These are phyloP conservation scores for Kazachstania africana DNA, from an alignment of 805 yeast species.

Conservation along the genomic window DNA sequence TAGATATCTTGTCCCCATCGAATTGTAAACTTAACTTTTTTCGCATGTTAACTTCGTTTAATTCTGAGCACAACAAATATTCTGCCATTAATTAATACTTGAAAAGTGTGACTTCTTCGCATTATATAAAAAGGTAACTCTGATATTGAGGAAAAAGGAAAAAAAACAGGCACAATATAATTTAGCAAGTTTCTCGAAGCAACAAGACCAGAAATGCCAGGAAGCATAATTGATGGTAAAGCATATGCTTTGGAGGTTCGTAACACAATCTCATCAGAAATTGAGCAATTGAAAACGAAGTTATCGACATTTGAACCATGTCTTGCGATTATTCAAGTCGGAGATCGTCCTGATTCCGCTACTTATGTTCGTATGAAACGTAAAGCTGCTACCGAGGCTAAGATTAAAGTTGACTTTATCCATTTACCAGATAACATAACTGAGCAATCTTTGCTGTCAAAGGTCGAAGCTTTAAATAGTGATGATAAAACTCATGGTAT, in stretches of 20 bases:
- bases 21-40: too few species aligned
- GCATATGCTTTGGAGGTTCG: constrained; percentile 44
- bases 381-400: constrained; percentile 80
- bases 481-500: constrained; percentile 77
- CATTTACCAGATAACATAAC: constrained; percentile 52
- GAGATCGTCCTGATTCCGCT: constrained; percentile 78
- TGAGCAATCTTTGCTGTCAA: constrained; percentile 47
- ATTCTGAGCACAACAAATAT: too few species aligned
- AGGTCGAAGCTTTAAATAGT: constrained; percentile 53
- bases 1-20: too few species aligned
- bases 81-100: too few species aligned
- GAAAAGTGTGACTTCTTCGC: too few species aligned
- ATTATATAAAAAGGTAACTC: too few species aligned
- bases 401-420: constrained; percentile 54
- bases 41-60: too few species aligned
- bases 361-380: constrained; percentile 87
- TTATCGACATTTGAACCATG: constrained; percentile 55
- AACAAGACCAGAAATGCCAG: constrained; percentile 10
- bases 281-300: constrained; percentile 31
- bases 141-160: too few species aligned
- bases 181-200: too few species aligned
- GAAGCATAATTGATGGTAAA: constrained; percentile 45
- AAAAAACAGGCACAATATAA: too few species aligned
- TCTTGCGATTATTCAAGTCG: constrained; percentile 80
- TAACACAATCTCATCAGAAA: constrained; percentile 38